A percentile compares a stretch with the other conserved stretches of the same genome.
Evolutionary conservation across 129 eudicot genomes (phyloP).

Genomic region (Lactuca saligna): DNA sequence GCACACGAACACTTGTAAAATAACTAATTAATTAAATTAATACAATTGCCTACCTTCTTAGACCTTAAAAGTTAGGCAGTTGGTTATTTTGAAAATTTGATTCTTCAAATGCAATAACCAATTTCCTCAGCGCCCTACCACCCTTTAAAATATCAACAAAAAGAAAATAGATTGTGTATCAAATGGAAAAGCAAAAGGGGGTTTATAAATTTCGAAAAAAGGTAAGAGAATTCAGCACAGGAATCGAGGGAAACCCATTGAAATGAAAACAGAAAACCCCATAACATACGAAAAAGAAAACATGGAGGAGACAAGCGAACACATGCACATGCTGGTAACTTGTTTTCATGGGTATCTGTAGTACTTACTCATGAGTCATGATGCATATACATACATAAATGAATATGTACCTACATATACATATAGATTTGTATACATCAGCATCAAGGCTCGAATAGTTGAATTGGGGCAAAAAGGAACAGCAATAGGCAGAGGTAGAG

Average conservation of each 20-base stretch:
- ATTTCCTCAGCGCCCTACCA: neutral
- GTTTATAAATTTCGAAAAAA: slow-evolving; percentile 14
- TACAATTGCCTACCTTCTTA: neutral
- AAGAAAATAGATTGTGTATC: slow-evolving; percentile 14
- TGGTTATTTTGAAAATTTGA: too few relatives aligned
- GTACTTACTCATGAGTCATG: neutral
- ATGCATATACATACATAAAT: slow-evolving; percentile 2
- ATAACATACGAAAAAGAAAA: slow-evolving; percentile 12
- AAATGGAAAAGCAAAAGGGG: slow-evolving; percentile 6
- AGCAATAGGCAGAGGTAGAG: neutral
- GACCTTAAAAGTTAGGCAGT: neutral
- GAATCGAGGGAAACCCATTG: slow-evolving; percentile 29
- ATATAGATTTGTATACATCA: neutral
- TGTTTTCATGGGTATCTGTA: slow-evolving; percentile 23
- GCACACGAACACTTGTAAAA: neutral
- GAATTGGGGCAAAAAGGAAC: neutral
- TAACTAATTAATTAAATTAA: neutral
- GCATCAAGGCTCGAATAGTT: neutral
- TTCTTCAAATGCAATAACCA: neutral
- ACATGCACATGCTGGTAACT: slow-evolving; percentile 38
- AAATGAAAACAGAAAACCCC: slow-evolving; percentile 25
- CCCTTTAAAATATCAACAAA: neutral
- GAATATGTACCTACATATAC: neutral
- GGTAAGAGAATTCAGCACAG: slow-evolving; percentile 1
- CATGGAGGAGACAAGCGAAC: slow-evolving; percentile 33